Evolutionary conservation across 176 grass and related monocot genomes (phyloP).

Genomic region (Eragrostis nindensis): DNA sequence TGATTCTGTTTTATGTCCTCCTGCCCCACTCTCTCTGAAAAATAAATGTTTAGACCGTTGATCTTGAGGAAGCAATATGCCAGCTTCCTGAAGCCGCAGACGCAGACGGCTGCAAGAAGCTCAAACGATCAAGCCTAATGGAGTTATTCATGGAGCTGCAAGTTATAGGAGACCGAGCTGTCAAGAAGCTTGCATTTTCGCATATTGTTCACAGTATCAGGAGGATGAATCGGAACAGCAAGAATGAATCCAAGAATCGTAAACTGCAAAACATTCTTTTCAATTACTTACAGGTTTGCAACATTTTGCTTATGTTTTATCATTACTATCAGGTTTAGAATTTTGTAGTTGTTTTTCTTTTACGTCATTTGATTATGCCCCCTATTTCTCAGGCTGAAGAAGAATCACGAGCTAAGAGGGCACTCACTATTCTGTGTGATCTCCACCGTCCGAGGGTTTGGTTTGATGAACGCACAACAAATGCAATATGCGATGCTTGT

Average conservation of each 20-base stretch:
- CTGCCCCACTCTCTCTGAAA: background rate
- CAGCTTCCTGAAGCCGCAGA: too few relatives aligned
- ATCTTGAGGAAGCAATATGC: conserved; percentile 59
- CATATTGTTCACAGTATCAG: conserved; percentile 87
- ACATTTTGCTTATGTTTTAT: background rate
- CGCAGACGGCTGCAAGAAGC: too few relatives aligned
- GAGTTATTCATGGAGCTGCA: conserved; percentile 97
- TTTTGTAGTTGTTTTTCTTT: background rate
- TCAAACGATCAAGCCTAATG: conserved; percentile 2
- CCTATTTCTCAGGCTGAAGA: conserved; percentile 73
- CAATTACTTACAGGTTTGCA: conserved; percentile 67
- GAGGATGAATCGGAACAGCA: conserved; percentile 95
- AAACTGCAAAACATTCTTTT: conserved; percentile 88
- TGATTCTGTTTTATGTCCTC: background rate
- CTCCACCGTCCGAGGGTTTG: conserved; percentile 87
- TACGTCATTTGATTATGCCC: background rate
- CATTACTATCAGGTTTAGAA: background rate
- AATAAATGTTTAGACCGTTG: conserved; percentile 60
- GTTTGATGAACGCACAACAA: conserved; percentile 93
- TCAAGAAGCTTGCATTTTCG: conserved; percentile 91
- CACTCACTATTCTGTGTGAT: conserved; percentile 86
- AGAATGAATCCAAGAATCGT: conserved; percentile 76
- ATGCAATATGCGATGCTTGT: conserved; percentile 91
- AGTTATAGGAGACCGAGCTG: conserved; percentile 71
- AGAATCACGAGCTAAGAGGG: conserved; percentile 84